Evolutionary conservation across 2,329 filamentous ascomycete species (phyloP), one percentile per base, ranked within the genome.

Genomic region (Corniculantispora saksenae): DNA sequence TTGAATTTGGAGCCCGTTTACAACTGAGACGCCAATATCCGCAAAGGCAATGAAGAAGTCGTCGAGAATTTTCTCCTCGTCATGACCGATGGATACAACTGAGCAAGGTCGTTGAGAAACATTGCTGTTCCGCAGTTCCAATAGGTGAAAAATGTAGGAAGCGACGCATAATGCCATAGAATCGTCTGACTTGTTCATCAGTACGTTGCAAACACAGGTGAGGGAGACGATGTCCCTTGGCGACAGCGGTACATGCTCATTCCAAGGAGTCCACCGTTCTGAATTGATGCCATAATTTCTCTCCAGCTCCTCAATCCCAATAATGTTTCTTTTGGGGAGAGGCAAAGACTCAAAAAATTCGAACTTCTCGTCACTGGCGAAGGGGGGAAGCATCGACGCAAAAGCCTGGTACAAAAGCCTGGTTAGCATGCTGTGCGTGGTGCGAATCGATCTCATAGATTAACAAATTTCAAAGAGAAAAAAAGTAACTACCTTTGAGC

Each of bases 81-180:
- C 5, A 15, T 21, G 12, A 5, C 15, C 17, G 9, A 64, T 45
- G 7, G 17, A 23, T 9, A 29, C n/a, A 29, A 29, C 15, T 7
- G 45, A 25, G 15, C 71, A 69, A 6, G 69, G 67, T 35, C 74
- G 70, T 32, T 72, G 66, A 1, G 68, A 65, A 12, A 76, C 70
- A 10, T 29, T 64, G 48, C 45, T 70, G 27, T 68, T 68, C 47
- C 67, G 69, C n/a, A 77, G 64, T 7, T 70, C 35, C 4, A 67
- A 71, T 1, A 76, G 64, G 27, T 76, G 74, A 15, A 71, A 25
- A 8, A 75, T 32, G 23, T 73, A 70, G 5, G 69, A 69, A 1
- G 67, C 66, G 21, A 62, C 67, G 27, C 63, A 67, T 21, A 57
- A 63, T 15, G 55, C 67, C 23, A 40, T 62, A 1, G n/a, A 12